Percentiles rank a stretch among this genome's conserved stretches.
Conservation (phyloP, 768 basidiomycete species). For the Paxillus ammoniavirescens region DNA sequence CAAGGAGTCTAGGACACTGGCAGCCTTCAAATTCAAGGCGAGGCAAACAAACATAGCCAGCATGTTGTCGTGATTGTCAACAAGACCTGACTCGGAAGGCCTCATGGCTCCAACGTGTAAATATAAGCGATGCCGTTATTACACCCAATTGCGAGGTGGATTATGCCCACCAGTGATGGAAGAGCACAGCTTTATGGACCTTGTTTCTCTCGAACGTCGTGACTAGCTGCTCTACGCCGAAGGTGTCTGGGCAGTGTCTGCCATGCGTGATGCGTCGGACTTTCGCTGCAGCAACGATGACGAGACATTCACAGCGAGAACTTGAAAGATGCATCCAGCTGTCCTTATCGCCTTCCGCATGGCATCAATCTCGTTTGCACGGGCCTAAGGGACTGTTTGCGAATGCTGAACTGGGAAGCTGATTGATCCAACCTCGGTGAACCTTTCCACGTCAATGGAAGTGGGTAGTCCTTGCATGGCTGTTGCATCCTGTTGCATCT, state of each 20-base stretch:
- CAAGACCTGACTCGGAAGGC: no score
- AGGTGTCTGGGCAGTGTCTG: constrained; percentile 92
- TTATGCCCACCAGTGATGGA: no score
- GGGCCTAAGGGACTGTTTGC: constrained; percentile 47
- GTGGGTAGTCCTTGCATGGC: constrained; percentile 63
- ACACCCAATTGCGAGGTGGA: no score
- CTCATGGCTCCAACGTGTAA: no score
- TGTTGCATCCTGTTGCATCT: constrained; percentile 32
- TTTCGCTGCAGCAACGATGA: constrained; percentile 42
- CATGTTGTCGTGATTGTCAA: no score
- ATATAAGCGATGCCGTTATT: no score
- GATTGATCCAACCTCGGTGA: constrained; percentile 62
- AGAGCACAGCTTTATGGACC: no score
- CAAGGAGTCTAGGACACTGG: no score
- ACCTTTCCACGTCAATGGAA: constrained; percentile 83
- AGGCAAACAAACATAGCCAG: no score
- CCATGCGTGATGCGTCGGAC: constrained; percentile 81
- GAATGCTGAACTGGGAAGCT: not conserved
- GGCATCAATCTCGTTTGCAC: constrained; percentile 85
- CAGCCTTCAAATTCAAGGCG: no score
- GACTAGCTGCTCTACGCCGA: constrained; percentile 89
- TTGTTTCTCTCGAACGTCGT: constrained; percentile 89
- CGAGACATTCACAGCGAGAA: not conserved
- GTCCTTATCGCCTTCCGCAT: constrained; percentile 87
- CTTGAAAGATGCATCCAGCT: constrained; percentile 49